These are phyloP conservation scores for Plasmopara muralis DNA, from an alignment of 352 stramenopile species.

Conservation along the genomic window DNA sequence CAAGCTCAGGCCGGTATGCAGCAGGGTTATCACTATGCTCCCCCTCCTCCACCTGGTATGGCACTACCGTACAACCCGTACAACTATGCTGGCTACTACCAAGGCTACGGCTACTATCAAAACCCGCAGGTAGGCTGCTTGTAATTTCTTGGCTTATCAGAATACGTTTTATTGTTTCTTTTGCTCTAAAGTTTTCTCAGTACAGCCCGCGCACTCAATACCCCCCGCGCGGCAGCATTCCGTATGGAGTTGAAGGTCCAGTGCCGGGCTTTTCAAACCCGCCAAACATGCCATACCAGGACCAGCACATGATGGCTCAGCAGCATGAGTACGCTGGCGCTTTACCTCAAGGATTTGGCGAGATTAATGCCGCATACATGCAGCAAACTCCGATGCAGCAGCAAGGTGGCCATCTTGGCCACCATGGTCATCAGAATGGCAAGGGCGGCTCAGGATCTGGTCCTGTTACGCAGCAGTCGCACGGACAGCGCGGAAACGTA, in stretches of 20 bases:
- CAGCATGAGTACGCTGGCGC: conserved; percentile 73
- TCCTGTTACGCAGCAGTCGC: conserved; percentile 38
- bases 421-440: conserved; percentile 42
- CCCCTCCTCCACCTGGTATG: conserved; percentile 80
- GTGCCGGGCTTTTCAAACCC: conserved; percentile 77
- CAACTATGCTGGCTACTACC: conserved; percentile 83
- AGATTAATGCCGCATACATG: conserved; percentile 73
- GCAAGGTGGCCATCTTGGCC: conserved; percentile 37
- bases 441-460: conserved; percentile 44
- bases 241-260: conserved; percentile 76
- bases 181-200: conserved; percentile 52
- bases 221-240: conserved; percentile 71
- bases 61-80: conserved; percentile 85
- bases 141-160: background rate
- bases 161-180: conserved; percentile 5
- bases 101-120: conserved; percentile 85
- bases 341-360: conserved; percentile 75
- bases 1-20: conserved; percentile 39
- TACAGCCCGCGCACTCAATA: conserved; percentile 85
- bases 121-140: conserved; percentile 59
- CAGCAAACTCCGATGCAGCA: conserved; percentile 55
- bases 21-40: conserved; percentile 80
- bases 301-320: conserved; percentile 74
- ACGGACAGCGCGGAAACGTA: conserved; percentile 48
- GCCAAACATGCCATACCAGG: conserved; percentile 76